Conservation (phyloP, 1,139 yeast species). For the Kodamaea alishanica region DNA sequence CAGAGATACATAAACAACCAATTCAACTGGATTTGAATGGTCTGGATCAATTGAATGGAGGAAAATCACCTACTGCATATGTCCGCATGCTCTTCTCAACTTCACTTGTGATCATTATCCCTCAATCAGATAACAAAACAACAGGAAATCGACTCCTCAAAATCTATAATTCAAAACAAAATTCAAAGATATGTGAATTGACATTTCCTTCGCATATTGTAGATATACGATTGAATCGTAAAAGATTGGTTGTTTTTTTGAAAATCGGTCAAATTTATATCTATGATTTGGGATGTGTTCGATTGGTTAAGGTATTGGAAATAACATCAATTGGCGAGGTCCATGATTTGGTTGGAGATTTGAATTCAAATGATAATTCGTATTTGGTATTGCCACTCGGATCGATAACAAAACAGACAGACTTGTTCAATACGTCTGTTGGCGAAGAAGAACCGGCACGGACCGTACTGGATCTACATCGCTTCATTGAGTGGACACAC, state of each 20-base stretch:
- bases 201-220: constrained; percentile 62
- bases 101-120: constrained; percentile 63
- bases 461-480: constrained; percentile 7
- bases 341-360: constrained; percentile 42
- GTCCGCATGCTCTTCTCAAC: constrained; percentile 68
- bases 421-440: constrained; percentile 25
- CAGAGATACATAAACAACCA: neutral
- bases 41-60: constrained; percentile 3
- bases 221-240: constrained; percentile 62
- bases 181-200: constrained; percentile 65
- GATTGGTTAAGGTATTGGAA: constrained; percentile 61
- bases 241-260: constrained; percentile 58
- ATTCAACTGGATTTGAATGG: constrained; percentile 2
- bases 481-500: constrained; percentile 21
- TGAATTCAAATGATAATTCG: constrained; percentile 48
- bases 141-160: constrained; percentile 48
- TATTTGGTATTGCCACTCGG: constrained; percentile 40
- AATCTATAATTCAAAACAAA: constrained; percentile 65
- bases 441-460: constrained; percentile 11
- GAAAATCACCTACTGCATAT: constrained; percentile 25
- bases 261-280: constrained; percentile 62
- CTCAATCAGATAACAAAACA: constrained; percentile 37
- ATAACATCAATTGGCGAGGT: constrained; percentile 9
- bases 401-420: constrained; percentile 26
- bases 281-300: constrained; percentile 71